These are phyloP conservation scores for Aureobasidium vineae DNA, from an alignment of 2,329 filamentous ascomycete species.

Conservation along the genomic window DNA sequence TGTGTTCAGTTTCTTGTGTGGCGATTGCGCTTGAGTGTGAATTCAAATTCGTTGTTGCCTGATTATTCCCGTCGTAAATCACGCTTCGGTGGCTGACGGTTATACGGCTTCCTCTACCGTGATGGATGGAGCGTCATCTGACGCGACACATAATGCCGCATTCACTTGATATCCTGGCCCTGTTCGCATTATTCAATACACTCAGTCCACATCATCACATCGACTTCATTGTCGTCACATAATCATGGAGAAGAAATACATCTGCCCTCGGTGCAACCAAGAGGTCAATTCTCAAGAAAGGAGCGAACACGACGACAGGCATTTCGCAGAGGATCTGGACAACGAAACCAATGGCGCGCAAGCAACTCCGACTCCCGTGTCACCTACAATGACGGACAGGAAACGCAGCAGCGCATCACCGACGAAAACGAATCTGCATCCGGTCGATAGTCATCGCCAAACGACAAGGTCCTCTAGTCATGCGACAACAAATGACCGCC, in stretches of 20 bases:
- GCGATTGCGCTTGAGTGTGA: background rate
- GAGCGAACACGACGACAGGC: conserved; percentile 82
- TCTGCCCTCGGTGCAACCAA: conserved; percentile 5
- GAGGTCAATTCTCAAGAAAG: conserved; percentile 43
- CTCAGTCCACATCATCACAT: no score
- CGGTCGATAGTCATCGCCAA: background rate
- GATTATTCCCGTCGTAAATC: background rate
- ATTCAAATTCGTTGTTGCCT: background rate
- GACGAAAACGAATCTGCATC: background rate
- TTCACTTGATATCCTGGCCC: background rate
- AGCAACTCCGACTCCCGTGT: background rate
- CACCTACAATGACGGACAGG: background rate
- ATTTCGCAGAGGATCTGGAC: conserved; percentile 80
- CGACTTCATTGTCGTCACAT: background rate
- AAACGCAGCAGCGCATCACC: background rate
- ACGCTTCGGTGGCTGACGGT: background rate
- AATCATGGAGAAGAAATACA: conserved; percentile 4
- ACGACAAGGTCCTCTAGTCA: no score
- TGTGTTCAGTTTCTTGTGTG: background rate
- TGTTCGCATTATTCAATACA: background rate
- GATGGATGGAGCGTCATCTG: conserved; percentile 4
- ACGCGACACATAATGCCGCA: conserved; percentile 4
- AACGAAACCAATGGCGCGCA: conserved; percentile 37
- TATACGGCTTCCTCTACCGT: background rate
- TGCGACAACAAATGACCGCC: conserved; percentile 31